Percentiles rank a stretch among this genome's conserved stretches.
These are phyloP conservation scores for Fusarium sp. DNA, from an alignment of 2,329 filamentous ascomycete species.

Conservation along the genomic window DNA sequence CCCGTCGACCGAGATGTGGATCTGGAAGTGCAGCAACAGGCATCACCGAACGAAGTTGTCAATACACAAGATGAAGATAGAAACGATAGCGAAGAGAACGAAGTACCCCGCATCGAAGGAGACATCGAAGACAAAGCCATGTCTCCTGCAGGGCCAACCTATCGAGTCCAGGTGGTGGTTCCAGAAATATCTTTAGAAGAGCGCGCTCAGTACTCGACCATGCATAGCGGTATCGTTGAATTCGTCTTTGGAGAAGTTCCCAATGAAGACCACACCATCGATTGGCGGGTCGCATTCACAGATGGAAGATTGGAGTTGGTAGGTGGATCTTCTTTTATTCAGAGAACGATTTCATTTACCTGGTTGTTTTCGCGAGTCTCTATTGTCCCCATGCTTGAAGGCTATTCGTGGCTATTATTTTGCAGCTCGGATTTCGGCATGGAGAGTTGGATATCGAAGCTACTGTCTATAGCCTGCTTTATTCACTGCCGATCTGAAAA, in stretches of 20 bases:
- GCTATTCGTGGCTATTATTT: conserved; percentile 8
- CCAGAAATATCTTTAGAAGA: conserved; percentile 45
- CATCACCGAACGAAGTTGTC: background rate
- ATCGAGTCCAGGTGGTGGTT: conserved; percentile 51
- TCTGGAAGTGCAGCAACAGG: background rate
- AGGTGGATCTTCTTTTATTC: conserved; percentile 47
- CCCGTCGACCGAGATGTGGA: background rate
- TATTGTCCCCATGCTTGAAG: background rate
- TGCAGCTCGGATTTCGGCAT: background rate
- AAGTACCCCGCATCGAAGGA: background rate
- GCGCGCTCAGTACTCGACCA: conserved; percentile 49
- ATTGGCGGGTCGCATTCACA: conserved; percentile 59
- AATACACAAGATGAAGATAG: background rate
- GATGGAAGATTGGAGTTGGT: conserved; percentile 61
- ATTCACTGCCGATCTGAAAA: conserved; percentile 40
- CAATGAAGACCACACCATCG: conserved; percentile 42
- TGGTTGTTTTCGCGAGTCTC: background rate
- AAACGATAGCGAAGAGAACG: background rate
- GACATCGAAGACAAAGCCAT: background rate
- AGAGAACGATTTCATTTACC: background rate
- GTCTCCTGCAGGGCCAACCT: background rate
- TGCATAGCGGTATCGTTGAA: conserved; percentile 56
- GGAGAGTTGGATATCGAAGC: conserved; percentile 8
- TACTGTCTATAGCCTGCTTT: conserved; percentile 21
- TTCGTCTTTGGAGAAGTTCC: conserved; percentile 51